Base-by-base conservation (phyloP, 352 stramenopile genomes). In the Blastocystis hominis region DNA sequence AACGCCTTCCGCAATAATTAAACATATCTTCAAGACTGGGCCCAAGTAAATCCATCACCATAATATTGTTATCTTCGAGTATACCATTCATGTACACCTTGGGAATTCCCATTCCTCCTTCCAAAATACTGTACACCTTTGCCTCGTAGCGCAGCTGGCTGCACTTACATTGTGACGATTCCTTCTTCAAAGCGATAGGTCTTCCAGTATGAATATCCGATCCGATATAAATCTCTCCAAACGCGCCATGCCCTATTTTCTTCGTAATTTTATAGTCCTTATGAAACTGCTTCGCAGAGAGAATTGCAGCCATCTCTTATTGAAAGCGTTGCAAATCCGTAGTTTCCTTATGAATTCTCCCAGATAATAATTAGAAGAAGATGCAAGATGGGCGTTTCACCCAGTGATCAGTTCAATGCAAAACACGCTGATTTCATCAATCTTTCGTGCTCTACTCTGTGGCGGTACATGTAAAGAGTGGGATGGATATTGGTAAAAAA, bases 61-160 rank as follows among this genome's bases (percentile, higher is more conserved):
- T 98, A 38, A 99, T 96, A 89, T 99, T 99, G 93, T 99, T 99
- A 34, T 80, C 70, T 17, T 47, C 47, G 17, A 80, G 0, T 5
- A 15, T 34, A 7, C 40, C 47, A 24, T 80, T 80, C 40, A 80
- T 62, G 47, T 66, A 80, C 40, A 80, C 54, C n/a, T 44, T 59
- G 47, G 70, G 47, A 24, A 80, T 80, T 4, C 70, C 70, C 70
- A 80, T 86, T 42, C 96, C 97, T 70, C 97, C 97, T 89, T 98
- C 95, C 20, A 99, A 92, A 89, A 99, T 98, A 75, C 97, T 94
- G 93, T 99, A 99, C 90, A 99, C 98, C 92, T 98, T 99, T 80
- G 94, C 98, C 90, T 99, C 97, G 90, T 98, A 98, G 4, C 99
- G 90, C 24, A 99, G 92, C 93, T 99, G 97, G 3, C 96, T 96